Base-by-base conservation (phyloP, 768 basidiomycete species). In the Auriscalpium orientale region DNA sequence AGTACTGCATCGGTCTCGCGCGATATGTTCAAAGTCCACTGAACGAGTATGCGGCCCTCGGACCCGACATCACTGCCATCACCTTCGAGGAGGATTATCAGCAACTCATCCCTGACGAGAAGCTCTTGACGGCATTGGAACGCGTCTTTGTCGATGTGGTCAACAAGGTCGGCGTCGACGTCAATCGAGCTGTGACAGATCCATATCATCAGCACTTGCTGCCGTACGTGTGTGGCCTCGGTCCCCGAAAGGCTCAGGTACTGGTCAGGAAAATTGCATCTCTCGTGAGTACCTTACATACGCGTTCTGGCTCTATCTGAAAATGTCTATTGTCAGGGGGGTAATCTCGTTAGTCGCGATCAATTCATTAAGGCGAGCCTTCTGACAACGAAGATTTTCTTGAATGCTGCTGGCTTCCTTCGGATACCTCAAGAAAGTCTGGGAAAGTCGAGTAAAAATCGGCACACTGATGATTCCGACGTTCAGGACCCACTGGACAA, bases 1-100 rank as follows among this genome's bases (percentile, higher is more conserved):
- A 91, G 69, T 99, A 98, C 66, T 98, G 95, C 65, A 79, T 98
- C 49, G 97, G 92, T 52, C 74, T 99, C 61, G 95, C 93, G 40
- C 84, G 97, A 56, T 98, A 94, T 65, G 78, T 82, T 6, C 97
- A 98, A 71, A 95, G 85, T 65, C 97, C 97, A 2, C 70, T 98
- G 63, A 95, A 91, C 66, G 97, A 98, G 68, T 95, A 90, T 67
- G 89, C 91, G 16, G 91, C 95, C 1, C 74, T 98, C 40, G 95
- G 95, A 3, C 59, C 79, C 11, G 92, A 97, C 69, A 84, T 98
- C 50, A 74, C 83, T 2, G 85, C 91, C 6, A 83, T 98, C 55
- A 80, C 85, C 0, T 89, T 94, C 58, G 85, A 91, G 58, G 85
- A 92, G 22, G 84, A 93, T 49, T 82, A 83, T 62, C 97, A 98